Evolutionary conservation across 2,329 filamentous ascomycete species (phyloP).

Genomic region (Chaetomium globosum): DNA sequence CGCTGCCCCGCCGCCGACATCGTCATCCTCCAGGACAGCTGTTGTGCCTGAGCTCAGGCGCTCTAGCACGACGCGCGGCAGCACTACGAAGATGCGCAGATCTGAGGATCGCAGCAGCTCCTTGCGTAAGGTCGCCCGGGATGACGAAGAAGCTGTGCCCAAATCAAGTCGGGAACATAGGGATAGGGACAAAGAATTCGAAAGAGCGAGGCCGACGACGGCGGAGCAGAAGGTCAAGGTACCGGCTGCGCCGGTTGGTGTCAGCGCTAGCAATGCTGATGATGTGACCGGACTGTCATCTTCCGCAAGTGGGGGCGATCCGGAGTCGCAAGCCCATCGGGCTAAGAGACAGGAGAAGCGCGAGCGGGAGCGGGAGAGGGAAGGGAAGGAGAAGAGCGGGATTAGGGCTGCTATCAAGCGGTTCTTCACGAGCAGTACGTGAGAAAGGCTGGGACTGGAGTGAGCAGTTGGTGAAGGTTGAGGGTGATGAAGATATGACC

Average conservation of each 20-base stretch:
- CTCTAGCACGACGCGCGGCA: conserved; percentile 33
- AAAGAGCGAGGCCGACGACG: conserved; percentile 14
- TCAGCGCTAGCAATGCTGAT: conserved; percentile 21
- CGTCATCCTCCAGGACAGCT: conserved; percentile 17
- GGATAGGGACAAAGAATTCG: conserved; percentile 29
- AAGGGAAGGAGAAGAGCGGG: conserved; percentile 34
- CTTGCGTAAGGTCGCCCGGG: conserved; percentile 1
- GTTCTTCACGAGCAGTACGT: conserved; percentile 32
- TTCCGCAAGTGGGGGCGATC: conserved; percentile 25
- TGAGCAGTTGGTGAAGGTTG: not conserved
- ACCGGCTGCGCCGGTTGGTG: conserved; percentile 28
- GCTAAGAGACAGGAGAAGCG: conserved; percentile 36
- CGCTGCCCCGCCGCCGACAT: conserved; percentile 15
- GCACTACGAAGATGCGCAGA: conserved; percentile 25
- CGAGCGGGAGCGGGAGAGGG: conserved; percentile 32
- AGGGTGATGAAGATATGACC: conserved; percentile 4
- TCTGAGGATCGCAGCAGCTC: conserved; percentile 32
- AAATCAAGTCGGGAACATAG: conserved; percentile 18
- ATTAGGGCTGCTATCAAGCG: conserved; percentile 36
- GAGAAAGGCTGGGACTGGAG: conserved; percentile 27
- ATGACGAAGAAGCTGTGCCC: conserved; percentile 10
- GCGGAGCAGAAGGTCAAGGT: conserved; percentile 27
- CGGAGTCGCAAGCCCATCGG: conserved; percentile 31
- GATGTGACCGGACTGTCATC: conserved; percentile 16
- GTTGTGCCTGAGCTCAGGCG: conserved; percentile 33